These are phyloP conservation scores for Centaurea solstitialis DNA, from an alignment of 129 eudicot genomes.

Conservation along the genomic window DNA sequence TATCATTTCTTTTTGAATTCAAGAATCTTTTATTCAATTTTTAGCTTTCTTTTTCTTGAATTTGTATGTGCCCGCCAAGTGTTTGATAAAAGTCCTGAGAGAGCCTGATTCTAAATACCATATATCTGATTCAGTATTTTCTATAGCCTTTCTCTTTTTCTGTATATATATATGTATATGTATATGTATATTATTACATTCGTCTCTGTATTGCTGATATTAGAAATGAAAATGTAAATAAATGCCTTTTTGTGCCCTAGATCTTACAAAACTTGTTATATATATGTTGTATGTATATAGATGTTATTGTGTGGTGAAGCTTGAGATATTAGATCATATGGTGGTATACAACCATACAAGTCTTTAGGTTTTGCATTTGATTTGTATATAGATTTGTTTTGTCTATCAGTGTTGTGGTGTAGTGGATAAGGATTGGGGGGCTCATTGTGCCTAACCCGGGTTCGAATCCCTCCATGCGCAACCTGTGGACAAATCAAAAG, in stretches of 20 bases:
- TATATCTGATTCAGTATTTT: not conserved
- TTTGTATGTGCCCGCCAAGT: slow-evolving; percentile 8
- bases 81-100: slow-evolving; percentile 18
- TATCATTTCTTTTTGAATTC: not conserved
- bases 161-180: not conserved
- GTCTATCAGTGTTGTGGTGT: too few species aligned
- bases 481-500: too few species aligned
- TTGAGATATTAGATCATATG: not conserved
- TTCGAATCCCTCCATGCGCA: too few species aligned
- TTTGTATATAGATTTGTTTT: too few species aligned
- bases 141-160: not conserved
- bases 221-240: not conserved
- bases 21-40: not conserved
- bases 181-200: not conserved
- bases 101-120: not conserved
- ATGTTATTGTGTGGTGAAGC: not conserved
- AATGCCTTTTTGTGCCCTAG: not conserved
- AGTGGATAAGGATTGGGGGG: too few species aligned
- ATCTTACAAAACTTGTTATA: slow-evolving; percentile 4
- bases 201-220: not conserved
- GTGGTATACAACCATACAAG: not conserved
- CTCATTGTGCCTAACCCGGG: too few species aligned
- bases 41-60: not conserved
- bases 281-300: not conserved
- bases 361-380: not conserved